A percentile compares a stretch with the other conserved stretches of the same genome.
These are phyloP conservation scores for Pythium pyrilobum DNA, from an alignment of 352 stramenopile species.

Conservation along the genomic window DNA sequence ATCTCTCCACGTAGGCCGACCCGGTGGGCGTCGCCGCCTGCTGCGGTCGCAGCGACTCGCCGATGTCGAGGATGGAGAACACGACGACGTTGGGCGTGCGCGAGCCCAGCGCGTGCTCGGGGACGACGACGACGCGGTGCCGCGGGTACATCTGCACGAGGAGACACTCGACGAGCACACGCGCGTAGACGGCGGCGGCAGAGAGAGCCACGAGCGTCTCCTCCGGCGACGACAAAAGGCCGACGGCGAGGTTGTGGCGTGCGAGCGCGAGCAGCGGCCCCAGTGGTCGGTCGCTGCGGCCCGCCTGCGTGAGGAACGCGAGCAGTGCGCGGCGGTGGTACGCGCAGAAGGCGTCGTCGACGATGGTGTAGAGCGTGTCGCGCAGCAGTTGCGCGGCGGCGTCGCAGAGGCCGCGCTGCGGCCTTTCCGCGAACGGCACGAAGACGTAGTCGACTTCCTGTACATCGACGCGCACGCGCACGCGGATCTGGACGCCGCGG, in stretches of 20 bases:
- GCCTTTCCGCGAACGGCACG: background rate
- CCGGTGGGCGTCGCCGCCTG: background rate
- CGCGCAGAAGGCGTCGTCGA: background rate
- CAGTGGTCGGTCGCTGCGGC: background rate
- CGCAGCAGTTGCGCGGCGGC: background rate
- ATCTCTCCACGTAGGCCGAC: background rate
- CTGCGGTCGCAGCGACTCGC: background rate
- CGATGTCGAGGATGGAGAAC: conserved; percentile 20
- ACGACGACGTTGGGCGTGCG: conserved; percentile 25
- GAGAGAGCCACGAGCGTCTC: conserved; percentile 4
- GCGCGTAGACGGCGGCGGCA: background rate
- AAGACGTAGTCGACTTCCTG: background rate
- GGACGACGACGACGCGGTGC: conserved; percentile 17
- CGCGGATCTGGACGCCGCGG: background rate
- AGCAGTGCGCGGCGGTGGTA: background rate
- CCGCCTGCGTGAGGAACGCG: background rate
- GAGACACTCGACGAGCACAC: conserved; percentile 25
- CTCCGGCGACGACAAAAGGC: background rate
- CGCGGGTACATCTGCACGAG: conserved; percentile 23
- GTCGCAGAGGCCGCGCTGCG: background rate
- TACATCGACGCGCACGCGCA: background rate
- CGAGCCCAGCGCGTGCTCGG: conserved; percentile 3
- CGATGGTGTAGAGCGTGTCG: background rate
- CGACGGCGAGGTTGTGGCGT: background rate
- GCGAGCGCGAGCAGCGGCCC: background rate